These are phyloP conservation scores for Blumeria hordei DNA, from an alignment of 2,329 filamentous ascomycete species.

Conservation along the genomic window DNA sequence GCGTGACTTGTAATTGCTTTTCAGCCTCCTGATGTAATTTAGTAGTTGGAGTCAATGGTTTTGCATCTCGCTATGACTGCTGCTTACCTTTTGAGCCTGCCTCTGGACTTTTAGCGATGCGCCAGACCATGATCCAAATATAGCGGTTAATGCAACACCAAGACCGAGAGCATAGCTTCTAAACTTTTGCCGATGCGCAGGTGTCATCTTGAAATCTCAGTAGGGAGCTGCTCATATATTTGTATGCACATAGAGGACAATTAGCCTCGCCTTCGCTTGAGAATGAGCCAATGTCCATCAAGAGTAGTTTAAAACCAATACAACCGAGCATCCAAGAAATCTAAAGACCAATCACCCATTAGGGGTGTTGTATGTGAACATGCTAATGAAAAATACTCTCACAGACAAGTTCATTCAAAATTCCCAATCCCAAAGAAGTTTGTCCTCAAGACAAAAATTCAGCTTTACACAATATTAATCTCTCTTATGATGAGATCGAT, in stretches of 20 bases:
- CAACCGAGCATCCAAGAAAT: too few species aligned
- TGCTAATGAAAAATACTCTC: too few species aligned
- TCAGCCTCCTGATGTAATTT: background rate
- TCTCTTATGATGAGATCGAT: too few species aligned
- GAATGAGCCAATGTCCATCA: background rate
- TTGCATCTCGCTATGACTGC: background rate
- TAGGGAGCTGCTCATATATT: background rate
- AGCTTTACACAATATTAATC: too few species aligned
- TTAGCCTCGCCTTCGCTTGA: background rate
- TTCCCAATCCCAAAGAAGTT: too few species aligned
- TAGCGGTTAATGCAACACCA: background rate
- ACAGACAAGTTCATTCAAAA: too few species aligned
- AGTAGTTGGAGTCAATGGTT: background rate
- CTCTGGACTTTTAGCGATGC: background rate
- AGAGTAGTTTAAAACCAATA: background rate
- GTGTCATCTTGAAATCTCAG: background rate
- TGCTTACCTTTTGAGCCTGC: background rate
- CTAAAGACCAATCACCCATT: too few species aligned
- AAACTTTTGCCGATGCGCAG: slow-evolving; percentile 3
- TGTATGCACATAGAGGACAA: background rate
- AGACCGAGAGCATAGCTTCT: background rate
- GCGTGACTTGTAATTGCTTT: background rate
- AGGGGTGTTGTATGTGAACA: too few species aligned
- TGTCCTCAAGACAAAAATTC: too few species aligned
- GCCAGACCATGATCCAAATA: background rate